Evolutionary conservation across 768 basidiomycete genomes (phyloP), one percentile per base, ranked within the genome.

Genomic region (Gelatoporia subvermispora): DNA sequence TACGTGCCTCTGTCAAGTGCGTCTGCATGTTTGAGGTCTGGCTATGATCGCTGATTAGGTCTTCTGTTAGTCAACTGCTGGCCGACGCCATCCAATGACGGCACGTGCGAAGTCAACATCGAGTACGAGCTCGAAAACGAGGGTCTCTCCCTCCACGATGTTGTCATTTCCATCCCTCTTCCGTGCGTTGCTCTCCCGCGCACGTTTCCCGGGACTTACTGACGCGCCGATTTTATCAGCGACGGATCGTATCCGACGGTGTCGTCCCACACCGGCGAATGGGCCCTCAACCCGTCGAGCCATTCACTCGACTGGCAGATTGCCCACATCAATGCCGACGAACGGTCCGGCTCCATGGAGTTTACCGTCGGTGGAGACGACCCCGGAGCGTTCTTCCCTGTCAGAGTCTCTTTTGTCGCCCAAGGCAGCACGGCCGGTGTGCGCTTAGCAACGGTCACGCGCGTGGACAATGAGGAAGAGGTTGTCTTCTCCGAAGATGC

Each of bases 81-180:
- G 94, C 96, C 94, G 11, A 85, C 92, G 11, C 87, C 90, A 5
- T 84, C 88, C 35, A 91, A 90, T 58, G 87, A 92, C 52, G 93
- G 93, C n/a, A 86, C 85, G 1, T 88, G 85, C 56, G 93, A 95
- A 54, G 90, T 98, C 51, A 94, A 89, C 67, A 90, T 98, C 53
- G 96, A 97, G 68, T 97, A 96, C 62, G 94, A 98, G 64, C 85
- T 98, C 40, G 93, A 95, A 63, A 88, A 92, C 54, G 78, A 87
- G 53, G 77, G 76, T 41, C 69, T 97, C 46, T 80, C 82, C 0
- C 74, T 97, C 2, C 81, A 89, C 64, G 90, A 97, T 63, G 79
- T 94, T 20, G 75, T 82, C 54, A 91, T 98, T 52, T 85, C 86
- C 45, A 95, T 98, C 57, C 93, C 95, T 21, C 82, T 98, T 41